Base-by-base conservation (phyloP, 208 protist genomes). In the Leishmania lainsoni region DNA sequence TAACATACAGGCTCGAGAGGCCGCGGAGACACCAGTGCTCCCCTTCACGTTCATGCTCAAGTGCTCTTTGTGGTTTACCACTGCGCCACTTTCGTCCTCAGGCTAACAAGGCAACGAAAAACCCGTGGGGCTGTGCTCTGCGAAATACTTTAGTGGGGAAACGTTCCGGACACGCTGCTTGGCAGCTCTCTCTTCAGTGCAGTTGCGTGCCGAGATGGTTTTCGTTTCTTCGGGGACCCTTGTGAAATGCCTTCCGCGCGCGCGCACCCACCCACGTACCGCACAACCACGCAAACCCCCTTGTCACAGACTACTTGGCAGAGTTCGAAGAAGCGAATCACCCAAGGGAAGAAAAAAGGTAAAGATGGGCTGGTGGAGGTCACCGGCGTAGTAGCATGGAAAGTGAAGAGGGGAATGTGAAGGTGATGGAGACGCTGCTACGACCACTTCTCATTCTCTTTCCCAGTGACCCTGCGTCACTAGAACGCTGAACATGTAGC, bases 11-110 rank as follows among this genome's bases (percentile, higher is more conserved):
- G 63, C 80, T 9, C 83, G 83, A 8, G 73, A 85, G 39, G 69
- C 48, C 0, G 68, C 92, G 2, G 86, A 86, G 45, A 81, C 32
- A 9, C 94, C 94, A 1, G 94, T 98, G 42, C 51, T 98, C 5
- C 94, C 94, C 14, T 98, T 95, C 81, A 96, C 94, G 35, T 98
- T 96, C 85, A 96, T 98, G 93, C 85, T 98, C 1, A 98, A 98
- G 79, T 90, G 89, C 81, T 98, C 93, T 70, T 59, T 98, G 32
- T 98, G 94, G 94, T 98, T 96, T 54, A 85, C 77, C n/a, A 72
- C 82, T 20, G 22, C 78, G 0, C 73, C 73, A 6, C 51, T 8
- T 29, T 70, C 71, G 45, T 48, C 35, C 26, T 59, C 22, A 3
- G 20, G 12, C 14, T 77, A 65, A 39, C 35, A 4, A 68, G 54